Evolutionary conservation across 2,329 filamentous ascomycete species (phyloP).

Genomic region (Didymosphaeria variabile): DNA sequence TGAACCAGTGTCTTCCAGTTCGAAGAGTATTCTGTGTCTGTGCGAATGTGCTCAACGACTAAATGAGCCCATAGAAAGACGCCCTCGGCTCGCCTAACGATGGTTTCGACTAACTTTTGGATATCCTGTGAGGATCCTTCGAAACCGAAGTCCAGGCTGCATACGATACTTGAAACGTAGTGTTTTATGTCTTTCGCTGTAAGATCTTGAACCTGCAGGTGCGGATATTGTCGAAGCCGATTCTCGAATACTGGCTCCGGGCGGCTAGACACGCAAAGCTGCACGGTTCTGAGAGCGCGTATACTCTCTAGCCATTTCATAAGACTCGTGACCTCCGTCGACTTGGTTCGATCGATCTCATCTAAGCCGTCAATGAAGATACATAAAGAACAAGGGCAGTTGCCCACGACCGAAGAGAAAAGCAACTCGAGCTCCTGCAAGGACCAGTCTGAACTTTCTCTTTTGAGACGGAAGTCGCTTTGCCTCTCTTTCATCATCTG

Average conservation of each 20-base stretch:
- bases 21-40: neutral
- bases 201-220: conserved; percentile 4
- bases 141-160: neutral
- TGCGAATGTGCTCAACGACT: conserved; percentile 8
- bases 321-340: neutral
- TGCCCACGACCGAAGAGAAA: neutral
- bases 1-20: neutral
- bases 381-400: neutral
- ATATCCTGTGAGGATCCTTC: neutral
- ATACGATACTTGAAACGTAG: neutral
- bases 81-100: conserved; percentile 2
- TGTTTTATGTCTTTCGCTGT: neutral
- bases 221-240: neutral
- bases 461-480: neutral
- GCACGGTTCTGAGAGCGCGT: neutral
- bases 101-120: neutral
- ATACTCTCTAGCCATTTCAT: neutral
- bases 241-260: neutral
- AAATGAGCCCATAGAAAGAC: conserved; percentile 11
- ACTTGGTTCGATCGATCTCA: neutral
- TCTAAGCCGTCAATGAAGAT: conserved; percentile 9
- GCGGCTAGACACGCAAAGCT: conserved; percentile 7
- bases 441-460: conserved; percentile 4
- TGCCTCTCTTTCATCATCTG: neutral
- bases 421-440: neutral